phyloP scores from a whole-genome alignment of 1,139 yeast genomes.

The Geotrichum bryndzae region DNA sequence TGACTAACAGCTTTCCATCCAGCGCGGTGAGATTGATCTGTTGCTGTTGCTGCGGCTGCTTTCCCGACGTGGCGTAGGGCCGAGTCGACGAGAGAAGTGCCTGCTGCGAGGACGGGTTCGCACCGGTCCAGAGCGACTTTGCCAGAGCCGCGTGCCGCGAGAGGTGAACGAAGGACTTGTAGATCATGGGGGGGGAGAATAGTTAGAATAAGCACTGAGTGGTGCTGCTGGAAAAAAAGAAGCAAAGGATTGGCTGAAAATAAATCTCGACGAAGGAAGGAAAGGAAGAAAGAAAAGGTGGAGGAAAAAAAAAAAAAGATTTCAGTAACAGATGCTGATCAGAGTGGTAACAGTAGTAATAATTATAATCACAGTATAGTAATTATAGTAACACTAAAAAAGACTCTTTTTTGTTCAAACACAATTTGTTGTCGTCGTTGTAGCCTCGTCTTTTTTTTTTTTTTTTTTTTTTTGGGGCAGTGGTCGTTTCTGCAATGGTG shows the following conservation, averaged over 20 bases:
- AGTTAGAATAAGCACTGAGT: constrained; percentile 4
- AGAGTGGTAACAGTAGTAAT: no score
- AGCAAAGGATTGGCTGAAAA: constrained; percentile 10
- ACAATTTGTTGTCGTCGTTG: neutral
- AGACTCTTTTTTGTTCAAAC: neutral
- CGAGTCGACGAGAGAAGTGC: constrained; percentile 31
- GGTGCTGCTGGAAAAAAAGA: neutral
- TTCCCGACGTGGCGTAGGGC: constrained; percentile 5
- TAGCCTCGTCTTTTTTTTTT: no score
- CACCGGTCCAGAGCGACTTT: constrained; percentile 29
- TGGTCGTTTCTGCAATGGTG: no score
- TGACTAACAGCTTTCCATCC: constrained; percentile 24
- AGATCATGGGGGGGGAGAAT: constrained; percentile 25
- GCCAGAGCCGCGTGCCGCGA: constrained; percentile 36
- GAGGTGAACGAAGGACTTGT: constrained; percentile 36
- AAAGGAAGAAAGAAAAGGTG: neutral
- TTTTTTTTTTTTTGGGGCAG: no score
- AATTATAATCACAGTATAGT: no score
- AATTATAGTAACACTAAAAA: no score
- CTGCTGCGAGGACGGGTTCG: constrained; percentile 28
- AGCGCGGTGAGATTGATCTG: constrained; percentile 23
- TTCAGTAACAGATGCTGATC: neutral
- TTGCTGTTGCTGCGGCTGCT: constrained; percentile 1
- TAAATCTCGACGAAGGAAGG: neutral
- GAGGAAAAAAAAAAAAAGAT: neutral